Evolutionary conservation across 177 flowering plant species (phyloP), one percentile per base, ranked within the genome.

Genomic region (Vitis hybrid): DNA sequence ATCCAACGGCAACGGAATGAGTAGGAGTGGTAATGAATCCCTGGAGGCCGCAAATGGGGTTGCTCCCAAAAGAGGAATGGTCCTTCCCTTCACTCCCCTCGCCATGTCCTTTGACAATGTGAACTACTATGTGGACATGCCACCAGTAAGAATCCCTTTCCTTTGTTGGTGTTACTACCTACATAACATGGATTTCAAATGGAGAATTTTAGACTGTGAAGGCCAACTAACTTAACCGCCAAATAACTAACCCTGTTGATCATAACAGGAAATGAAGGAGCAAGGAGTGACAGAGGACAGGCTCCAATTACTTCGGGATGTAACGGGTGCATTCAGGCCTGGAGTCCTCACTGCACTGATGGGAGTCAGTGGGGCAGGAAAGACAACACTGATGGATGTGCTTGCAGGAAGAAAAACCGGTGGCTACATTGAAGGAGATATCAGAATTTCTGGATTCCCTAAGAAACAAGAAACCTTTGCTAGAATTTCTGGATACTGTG

Each of bases 351-450:
- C 97, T 22, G 98, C 98, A 31, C 75, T 93, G 19, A 93, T 93
- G 98, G 98, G 98, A 71, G 90, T 93, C 14, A 93, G 98, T 79
- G 98, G 98, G 38, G 98, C 98, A 15, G 97, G 98, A 71, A 93
- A 93, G 84, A 93, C 98, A 2, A 93, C 98, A 7, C 76, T 93
- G 72, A 91, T 93, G 98, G 98, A 93, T 86, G 98, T 93, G 68
- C 76, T 93, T 49, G 95, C 97, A 3, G 98, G 98, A 17, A 77
- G 98, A 67, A 93, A 93, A 80, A 93, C 98, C 0, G 98, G 98
- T 24, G 97, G 97, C 62, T 89, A 89, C 76, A 82, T 89, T 64
- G 96, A 92, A 82, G 97, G 96, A 0, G 94, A 89, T 51, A 82
- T 89, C 33, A 84, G 85, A 80, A 92, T 92, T 44, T 88, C 97